Base-by-base conservation (phyloP, 2,329 filamentous ascomycete genomes). In the Pseudogymnoascus sp. region DNA sequence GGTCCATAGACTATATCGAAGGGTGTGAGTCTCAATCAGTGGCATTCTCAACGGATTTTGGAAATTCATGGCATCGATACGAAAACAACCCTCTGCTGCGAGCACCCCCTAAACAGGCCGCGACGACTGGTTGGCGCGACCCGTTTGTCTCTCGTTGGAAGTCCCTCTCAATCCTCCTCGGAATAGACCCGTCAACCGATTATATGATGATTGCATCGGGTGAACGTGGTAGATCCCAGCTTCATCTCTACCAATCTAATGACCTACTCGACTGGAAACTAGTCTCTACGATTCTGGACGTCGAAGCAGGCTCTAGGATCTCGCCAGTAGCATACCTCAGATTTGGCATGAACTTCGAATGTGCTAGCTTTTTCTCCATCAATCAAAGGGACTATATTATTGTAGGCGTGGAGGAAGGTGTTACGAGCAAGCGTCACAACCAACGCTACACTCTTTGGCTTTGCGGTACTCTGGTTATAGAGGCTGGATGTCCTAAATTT, bases 201-300 rank as follows among this genome's bases (percentile, higher is more conserved):
- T 69, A 66, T 18, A 67, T 68, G 66, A 64, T 68, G 62, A 62
- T 67, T 31, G 62, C 66, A 7, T 68, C 66, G 16, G 67, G 67
- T 9, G 64, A 63, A 35, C 61, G 37, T 41, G 63, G 64, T 12
- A 23, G 60, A 31, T 61, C 66, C 5, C 58, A 65, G 21, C 61
- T 69, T 21, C 64, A 65, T 38, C 59, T 69, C 2, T 69, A 69
- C 35, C 61, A 62, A 35, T 66, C 65, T 8, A 60, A 63, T n/a
- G 41, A 67, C 60, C 64, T 68, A 0, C 65, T 68, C 6, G 62
- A 67, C 33, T 68, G 65, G 67, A 41, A 68, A 38, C 43, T 58
- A 11, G 35, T 62, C 1, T 65, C 63, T 6, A 65, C 64, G 1
- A 59, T 67, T 23, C 33, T 68, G 1, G 62, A 63, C 9, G 66